Evolutionary conservation across 1,284 basidiomycete species (phyloP).

Genomic region (Moniliella sp.): DNA sequence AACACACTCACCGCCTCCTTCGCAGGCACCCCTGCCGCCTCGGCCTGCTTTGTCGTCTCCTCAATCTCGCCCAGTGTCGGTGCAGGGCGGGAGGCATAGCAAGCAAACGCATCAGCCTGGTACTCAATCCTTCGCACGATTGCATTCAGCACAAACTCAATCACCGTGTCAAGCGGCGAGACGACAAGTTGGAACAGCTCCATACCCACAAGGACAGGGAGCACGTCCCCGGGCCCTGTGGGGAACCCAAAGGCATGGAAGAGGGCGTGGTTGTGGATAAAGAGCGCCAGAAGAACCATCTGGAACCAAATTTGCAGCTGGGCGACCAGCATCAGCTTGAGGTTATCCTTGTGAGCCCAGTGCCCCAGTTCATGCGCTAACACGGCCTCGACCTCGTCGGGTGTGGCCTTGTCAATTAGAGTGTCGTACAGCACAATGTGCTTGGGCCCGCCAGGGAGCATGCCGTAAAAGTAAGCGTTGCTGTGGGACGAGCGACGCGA

Average conservation of each 20-base stretch:
- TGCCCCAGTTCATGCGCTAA: constrained; percentile 64
- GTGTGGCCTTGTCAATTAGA: constrained; percentile 64
- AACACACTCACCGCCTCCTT: too few species aligned
- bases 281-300: constrained; percentile 68
- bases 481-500: constrained; percentile 77
- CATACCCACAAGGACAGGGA: constrained; percentile 25
- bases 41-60: too few species aligned
- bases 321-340: constrained; percentile 61
- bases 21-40: too few species aligned
- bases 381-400: constrained; percentile 40
- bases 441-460: constrained; percentile 27
- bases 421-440: constrained; percentile 81
- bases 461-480: constrained; percentile 46
- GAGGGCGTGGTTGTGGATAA: constrained; percentile 56
- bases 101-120: constrained; percentile 18
- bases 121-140: constrained; percentile 25
- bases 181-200: constrained; percentile 30
- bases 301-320: constrained; percentile 70
- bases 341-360: constrained; percentile 52
- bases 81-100: constrained; percentile 9
- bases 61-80: constrained; percentile 6
- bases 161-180: constrained; percentile 19
- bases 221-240: constrained; percentile 7
- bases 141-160: constrained; percentile 25
- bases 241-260: constrained; percentile 65